These are phyloP conservation scores for Solanum tarapatanum DNA, from an alignment of 257 asterid species.

Conservation along the genomic window DNA sequence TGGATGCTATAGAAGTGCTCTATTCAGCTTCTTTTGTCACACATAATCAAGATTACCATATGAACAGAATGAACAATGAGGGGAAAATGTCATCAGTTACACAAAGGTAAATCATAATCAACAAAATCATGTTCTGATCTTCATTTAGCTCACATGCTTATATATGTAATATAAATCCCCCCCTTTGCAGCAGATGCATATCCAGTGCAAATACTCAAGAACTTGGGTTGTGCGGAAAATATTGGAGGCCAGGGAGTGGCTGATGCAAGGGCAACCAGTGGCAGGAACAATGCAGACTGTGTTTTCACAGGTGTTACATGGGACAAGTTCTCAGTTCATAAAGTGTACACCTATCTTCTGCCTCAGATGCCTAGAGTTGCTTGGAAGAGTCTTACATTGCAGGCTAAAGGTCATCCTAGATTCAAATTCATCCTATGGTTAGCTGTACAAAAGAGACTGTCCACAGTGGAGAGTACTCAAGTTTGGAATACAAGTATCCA, in stretches of 20 bases:
- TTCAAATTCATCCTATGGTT: not conserved
- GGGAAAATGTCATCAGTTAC: not conserved
- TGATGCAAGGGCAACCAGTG: not conserved
- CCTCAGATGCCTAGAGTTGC: not conserved
- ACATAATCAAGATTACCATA: not conserved
- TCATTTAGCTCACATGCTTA: not conserved
- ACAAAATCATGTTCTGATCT: not conserved
- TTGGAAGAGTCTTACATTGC: not conserved
- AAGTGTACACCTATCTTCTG: not conserved
- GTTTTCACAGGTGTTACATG: not conserved
- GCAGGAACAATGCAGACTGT: not conserved
- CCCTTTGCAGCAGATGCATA: not conserved
- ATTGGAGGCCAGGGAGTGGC: not conserved
- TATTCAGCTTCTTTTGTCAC: not conserved
- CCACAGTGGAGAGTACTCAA: not conserved
- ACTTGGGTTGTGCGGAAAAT: not conserved
- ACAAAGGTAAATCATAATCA: not conserved
- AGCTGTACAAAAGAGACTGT: not conserved
- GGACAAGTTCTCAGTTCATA: not conserved
- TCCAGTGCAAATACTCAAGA: not conserved
- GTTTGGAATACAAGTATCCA: not conserved
- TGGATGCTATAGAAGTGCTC: not conserved
- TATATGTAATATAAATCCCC: not conserved
- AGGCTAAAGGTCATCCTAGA: not conserved
- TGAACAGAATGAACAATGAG: not conserved